Conservation (phyloP, 2,329 filamentous ascomycete species). For the Fusarium sp. region DNA sequence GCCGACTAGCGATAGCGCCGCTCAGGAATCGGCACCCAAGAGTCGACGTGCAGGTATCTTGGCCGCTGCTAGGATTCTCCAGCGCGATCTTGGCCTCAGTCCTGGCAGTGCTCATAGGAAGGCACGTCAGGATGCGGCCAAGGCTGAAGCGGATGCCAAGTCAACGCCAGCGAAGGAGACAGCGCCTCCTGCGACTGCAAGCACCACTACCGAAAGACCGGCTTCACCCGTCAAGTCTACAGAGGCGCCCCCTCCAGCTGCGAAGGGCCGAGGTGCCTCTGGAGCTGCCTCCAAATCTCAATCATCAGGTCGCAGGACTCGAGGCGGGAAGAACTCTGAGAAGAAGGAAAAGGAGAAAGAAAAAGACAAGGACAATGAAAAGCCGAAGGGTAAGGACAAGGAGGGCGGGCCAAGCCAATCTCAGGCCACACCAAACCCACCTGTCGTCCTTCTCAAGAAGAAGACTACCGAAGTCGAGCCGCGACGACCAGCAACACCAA, state of each 20-base stretch:
- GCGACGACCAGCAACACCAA: conserved; percentile 39
- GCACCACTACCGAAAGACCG: conserved; percentile 32
- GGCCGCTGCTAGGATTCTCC: conserved; percentile 72
- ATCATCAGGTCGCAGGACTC: conserved; percentile 44
- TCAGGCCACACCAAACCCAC: conserved; percentile 45
- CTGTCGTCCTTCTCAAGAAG: conserved; percentile 58
- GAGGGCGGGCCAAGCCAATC: conserved; percentile 24
- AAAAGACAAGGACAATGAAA: conserved; percentile 40
- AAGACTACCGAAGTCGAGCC: conserved; percentile 42
- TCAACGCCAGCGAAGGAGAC: conserved; percentile 49
- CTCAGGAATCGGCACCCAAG: conserved; percentile 58
- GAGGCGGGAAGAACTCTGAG: conserved; percentile 53
- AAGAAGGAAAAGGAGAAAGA: conserved; percentile 51
- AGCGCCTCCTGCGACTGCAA: conserved; percentile 17
- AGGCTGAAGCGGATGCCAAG: conserved; percentile 63
- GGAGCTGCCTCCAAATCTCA: conserved; percentile 44
- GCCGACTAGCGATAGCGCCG: conserved; percentile 46
- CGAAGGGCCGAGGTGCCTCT: conserved; percentile 39
- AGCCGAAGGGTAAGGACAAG: conserved; percentile 38
- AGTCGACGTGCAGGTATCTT: conserved; percentile 71
- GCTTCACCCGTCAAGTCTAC: conserved; percentile 34
- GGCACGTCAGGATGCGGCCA: conserved; percentile 68
- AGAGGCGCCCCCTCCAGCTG: conserved; percentile 25
- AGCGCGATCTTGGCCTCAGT: conserved; percentile 74
- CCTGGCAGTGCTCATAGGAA: conserved; percentile 72